These are phyloP conservation scores for Chlorella sp. DNA, from an alignment of 139 green algal species.

Conservation along the genomic window DNA sequence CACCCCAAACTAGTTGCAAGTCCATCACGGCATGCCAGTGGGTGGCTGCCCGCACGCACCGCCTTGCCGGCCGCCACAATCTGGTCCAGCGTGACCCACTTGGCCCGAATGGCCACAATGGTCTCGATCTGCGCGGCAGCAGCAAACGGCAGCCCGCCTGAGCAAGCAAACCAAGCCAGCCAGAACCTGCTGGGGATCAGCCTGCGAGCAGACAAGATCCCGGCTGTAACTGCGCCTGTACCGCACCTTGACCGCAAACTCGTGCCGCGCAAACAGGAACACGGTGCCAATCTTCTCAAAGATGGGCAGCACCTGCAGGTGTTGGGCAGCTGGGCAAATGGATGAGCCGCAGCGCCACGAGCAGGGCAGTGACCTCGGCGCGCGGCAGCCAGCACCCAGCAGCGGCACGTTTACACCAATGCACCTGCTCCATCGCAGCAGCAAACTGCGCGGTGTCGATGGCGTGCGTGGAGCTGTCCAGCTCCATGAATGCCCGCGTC, in stretches of 20 bases:
- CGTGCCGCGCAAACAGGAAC: conserved; percentile 53
- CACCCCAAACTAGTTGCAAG: no score
- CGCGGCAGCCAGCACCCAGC: not conserved
- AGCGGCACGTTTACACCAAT: not conserved
- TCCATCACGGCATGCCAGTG: no score
- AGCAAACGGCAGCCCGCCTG: not conserved
- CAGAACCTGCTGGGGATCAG: no score
- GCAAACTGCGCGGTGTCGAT: conserved; percentile 21
- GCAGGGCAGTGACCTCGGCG: no score
- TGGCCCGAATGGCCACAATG: conserved; percentile 26
- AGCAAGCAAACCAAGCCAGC: no score
- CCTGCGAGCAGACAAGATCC: no score
- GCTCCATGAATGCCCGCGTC: conserved; percentile 19
- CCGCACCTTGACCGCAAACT: conserved; percentile 44
- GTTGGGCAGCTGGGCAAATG: not conserved
- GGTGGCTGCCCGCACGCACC: conserved; percentile 33
- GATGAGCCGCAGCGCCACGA: not conserved
- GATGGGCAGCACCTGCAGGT: conserved; percentile 44
- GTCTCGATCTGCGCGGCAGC: conserved; percentile 44
- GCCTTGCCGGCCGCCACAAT: conserved; percentile 57
- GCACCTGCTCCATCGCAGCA: conserved; percentile 17
- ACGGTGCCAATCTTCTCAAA: conserved; percentile 56
- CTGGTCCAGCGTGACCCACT: conserved; percentile 40
- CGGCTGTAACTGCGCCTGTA: no score
- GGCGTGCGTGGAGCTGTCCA: conserved; percentile 27